Base-by-base conservation (phyloP, 2,329 filamentous ascomycete genomes). In the Aschersonia sp. region DNA sequence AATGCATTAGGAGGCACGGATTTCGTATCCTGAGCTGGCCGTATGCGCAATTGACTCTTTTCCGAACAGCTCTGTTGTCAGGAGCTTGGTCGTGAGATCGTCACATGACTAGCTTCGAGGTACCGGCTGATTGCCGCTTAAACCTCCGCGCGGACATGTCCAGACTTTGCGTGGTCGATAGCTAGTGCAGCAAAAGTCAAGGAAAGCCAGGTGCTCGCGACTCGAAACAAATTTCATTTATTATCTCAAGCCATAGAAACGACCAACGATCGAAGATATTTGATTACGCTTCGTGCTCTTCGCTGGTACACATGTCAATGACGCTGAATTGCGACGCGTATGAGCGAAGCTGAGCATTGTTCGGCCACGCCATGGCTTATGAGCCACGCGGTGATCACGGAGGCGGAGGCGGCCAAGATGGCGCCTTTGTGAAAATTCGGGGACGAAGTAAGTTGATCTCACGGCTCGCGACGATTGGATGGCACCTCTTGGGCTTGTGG, bases 341-440 rank as follows among this genome's bases (percentile, higher is more conserved):
- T 51, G 49, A 42, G 37, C 42, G 42, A 47, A 43, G 7, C 30
- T 47, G n/a, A 42, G 45, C 14, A 31, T 45, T 30, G 31, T 14
- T 45, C 43, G 41, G 44, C 45, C 29, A 31, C 53, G 55, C 54
- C 48, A 76, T 76, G 73, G 68, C 73, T 57, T 75, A 74, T 59
- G 72, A 75, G 66, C 68, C 70, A 60, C 69, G 72, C 53, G 69
- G 71, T 57, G 72, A 74, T 54, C 65, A 69, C 55, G 67, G 65
- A 50, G 68, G 40, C 40, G 40, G 63, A 43, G 61, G 63, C 14
- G 65, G 65, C 6, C 64, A 68, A 49, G 69, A 72, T 55, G 67
- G 65, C 33, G 64, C 65, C 5, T 72, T 67, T 51, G 61, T 69
- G 29, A 73, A 73, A 56, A 65, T 71, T n/a, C 60, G 73, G 54